phyloP scores from a whole-genome alignment of 805 yeast species.

The Yarrowia sp. region DNA sequence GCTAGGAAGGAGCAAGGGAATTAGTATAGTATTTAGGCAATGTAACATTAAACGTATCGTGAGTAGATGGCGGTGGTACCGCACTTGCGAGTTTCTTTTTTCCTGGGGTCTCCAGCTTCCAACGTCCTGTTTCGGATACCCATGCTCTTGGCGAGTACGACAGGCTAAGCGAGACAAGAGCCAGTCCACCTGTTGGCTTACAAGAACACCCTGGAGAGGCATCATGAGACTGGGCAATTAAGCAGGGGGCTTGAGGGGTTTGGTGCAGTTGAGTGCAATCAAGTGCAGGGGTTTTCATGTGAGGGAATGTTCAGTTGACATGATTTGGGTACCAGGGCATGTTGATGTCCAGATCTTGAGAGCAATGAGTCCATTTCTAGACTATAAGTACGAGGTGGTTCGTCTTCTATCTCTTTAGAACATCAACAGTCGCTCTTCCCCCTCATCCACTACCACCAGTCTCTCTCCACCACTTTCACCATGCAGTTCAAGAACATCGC shows the following conservation, averaged over 20 bases:
- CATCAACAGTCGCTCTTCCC: background rate
- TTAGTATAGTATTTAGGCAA: background rate
- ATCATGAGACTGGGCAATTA: background rate
- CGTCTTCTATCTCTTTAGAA: background rate
- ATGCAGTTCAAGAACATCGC: slow-evolving; percentile 21
- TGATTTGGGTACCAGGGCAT: too few relatives aligned
- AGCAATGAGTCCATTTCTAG: background rate
- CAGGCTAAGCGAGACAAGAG: too few relatives aligned
- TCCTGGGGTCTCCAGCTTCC: too few relatives aligned
- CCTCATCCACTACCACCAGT: background rate
- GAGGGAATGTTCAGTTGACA: background rate
- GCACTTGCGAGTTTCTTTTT: too few relatives aligned
- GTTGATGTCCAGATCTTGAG: too few relatives aligned
- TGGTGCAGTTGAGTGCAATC: background rate
- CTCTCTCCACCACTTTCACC: background rate
- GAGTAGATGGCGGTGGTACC: background rate
- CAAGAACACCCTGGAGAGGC: background rate
- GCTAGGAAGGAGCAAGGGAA: background rate
- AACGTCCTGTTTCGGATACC: too few relatives aligned
- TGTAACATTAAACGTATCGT: background rate
- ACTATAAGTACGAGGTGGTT: background rate
- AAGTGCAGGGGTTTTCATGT: background rate
- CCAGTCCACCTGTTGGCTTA: too few relatives aligned
- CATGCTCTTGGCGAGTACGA: too few relatives aligned
- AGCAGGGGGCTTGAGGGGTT: background rate